Evolutionary conservation across 2,329 filamentous ascomycete genomes (phyloP).

Genomic region (Fusarium sp.): DNA sequence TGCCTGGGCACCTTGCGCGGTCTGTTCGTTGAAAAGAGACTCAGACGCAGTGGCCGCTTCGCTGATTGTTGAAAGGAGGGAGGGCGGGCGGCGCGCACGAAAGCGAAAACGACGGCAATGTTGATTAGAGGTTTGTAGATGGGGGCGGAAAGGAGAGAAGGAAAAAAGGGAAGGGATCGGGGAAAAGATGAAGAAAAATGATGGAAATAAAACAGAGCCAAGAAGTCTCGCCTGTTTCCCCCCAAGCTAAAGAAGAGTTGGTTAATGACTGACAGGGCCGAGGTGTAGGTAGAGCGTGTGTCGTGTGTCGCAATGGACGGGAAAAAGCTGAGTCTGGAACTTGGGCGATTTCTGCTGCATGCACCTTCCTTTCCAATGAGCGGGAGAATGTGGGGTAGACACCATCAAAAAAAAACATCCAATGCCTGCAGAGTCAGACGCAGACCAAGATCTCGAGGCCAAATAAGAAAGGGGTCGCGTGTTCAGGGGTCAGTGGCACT

Average conservation of each 20-base stretch:
- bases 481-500: slow-evolving; percentile 19
- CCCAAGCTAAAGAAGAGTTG: not conserved
- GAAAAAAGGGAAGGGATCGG: not conserved
- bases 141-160: not conserved
- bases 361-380: slow-evolving; percentile 15
- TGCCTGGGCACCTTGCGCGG: slow-evolving; percentile 7
- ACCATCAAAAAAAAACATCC: not conserved
- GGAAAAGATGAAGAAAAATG: slow-evolving; percentile 1
- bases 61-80: slow-evolving; percentile 13
- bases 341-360: not conserved
- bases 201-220: not conserved
- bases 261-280: not conserved
- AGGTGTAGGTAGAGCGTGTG: not conserved
- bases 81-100: not conserved
- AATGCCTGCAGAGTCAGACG: not conserved
- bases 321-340: slow-evolving; percentile 7
- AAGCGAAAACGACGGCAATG: not conserved
- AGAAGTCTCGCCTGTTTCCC: not conserved
- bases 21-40: slow-evolving; percentile 6
- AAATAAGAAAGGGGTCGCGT: slow-evolving; percentile 39
- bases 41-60: slow-evolving; percentile 6
- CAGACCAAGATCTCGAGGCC: slow-evolving; percentile 2
- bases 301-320: not conserved
- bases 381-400: slow-evolving; percentile 31
- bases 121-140: not conserved